A percentile compares a stretch with the other conserved stretches of the same genome.
Conservation (phyloP, 73 alveolate genomes). For the Tetrahymena elliotti region DNA sequence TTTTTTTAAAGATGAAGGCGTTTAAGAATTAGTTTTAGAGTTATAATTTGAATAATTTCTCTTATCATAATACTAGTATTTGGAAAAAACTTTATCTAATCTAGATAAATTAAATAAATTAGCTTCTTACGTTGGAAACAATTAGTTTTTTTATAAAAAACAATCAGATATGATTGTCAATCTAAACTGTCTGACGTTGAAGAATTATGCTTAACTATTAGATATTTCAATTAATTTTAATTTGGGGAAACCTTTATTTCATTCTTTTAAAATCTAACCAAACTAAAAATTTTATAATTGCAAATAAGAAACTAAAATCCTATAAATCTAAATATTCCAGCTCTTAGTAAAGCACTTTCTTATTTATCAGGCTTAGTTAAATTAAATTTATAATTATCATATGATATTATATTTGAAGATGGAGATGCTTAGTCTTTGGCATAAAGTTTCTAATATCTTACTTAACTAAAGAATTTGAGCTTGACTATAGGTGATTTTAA, state of each 20-base stretch:
- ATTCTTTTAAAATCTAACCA: too few relatives aligned
- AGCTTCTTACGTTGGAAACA: background rate
- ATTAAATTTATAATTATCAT: background rate
- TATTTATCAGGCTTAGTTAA: background rate
- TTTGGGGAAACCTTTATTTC: background rate
- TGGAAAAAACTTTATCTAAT: too few relatives aligned
- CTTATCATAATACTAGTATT: background rate
- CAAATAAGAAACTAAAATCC: background rate
- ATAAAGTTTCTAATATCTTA: background rate
- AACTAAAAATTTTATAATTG: too few relatives aligned
- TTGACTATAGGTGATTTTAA: background rate
- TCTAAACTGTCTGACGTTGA: background rate
- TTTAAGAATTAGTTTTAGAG: background rate
- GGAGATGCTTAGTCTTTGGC: background rate
- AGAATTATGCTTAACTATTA: background rate
- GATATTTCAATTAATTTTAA: background rate
- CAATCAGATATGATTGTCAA: background rate
- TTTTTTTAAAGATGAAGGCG: background rate
- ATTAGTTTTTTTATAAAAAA: too few relatives aligned
- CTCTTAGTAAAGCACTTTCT: background rate
- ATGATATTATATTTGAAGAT: background rate
- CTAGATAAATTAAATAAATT: too few relatives aligned
- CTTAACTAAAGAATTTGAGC: background rate
- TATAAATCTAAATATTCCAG: background rate
- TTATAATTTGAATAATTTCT: too few relatives aligned